These are phyloP conservation scores for Ambrosiella cleistominuta DNA, from an alignment of 2,329 filamentous ascomycete genomes.

Conservation along the genomic window DNA sequence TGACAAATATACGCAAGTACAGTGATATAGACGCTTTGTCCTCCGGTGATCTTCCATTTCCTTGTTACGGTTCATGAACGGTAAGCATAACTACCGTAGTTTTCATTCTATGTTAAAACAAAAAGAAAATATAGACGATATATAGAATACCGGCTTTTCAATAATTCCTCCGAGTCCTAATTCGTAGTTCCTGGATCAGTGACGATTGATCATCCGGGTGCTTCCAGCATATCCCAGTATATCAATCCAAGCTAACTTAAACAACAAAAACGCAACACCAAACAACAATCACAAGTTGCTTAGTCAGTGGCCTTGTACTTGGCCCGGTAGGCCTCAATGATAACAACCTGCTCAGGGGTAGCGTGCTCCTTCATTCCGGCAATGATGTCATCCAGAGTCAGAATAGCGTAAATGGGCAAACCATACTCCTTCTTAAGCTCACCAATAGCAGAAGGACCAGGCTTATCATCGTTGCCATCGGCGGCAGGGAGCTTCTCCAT, in stretches of 20 bases:
- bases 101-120: background rate
- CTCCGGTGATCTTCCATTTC: background rate
- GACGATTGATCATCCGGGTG: no score
- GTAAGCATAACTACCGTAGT: background rate
- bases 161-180: no score
- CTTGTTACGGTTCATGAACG: no score
- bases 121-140: no score
- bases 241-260: background rate
- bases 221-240: background rate
- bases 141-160: no score
- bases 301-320: slow-evolving; percentile 43
- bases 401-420: slow-evolving; percentile 67
- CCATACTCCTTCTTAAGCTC: slow-evolving; percentile 68
- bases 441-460: slow-evolving; percentile 65
- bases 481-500: slow-evolving; percentile 59
- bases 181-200: no score
- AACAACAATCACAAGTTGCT: background rate
- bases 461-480: slow-evolving; percentile 49
- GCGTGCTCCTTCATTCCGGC: slow-evolving; percentile 45
- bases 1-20: background rate
- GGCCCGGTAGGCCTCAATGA: slow-evolving; percentile 55
- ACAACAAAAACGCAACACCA: no score
- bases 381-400: slow-evolving; percentile 73
- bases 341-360: slow-evolving; percentile 43
- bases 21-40: background rate